Conservation (phyloP, 108 stramenopile species). For the Discostella stelligeroides region DNA sequence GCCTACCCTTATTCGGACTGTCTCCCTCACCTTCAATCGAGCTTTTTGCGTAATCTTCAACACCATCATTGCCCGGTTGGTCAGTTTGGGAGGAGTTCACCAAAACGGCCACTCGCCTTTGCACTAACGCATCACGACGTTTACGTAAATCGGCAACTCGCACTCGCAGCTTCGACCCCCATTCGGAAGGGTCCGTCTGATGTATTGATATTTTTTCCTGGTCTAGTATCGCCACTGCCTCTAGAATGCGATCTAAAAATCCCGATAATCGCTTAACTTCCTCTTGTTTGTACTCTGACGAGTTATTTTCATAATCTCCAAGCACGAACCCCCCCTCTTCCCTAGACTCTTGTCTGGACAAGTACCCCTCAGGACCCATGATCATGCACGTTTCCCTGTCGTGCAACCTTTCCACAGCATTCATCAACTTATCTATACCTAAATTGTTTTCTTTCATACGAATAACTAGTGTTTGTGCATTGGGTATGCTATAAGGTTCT, state of each 20-base stretch:
- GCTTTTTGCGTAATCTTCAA: conserved; percentile 21
- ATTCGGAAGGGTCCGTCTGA: neutral
- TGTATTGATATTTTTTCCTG: conserved; percentile 19
- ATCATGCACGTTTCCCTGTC: conserved; percentile 43
- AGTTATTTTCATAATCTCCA: conserved; percentile 39
- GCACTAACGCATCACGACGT: conserved; percentile 21
- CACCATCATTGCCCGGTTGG: neutral
- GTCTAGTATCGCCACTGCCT: conserved; percentile 45
- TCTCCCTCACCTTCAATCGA: conserved; percentile 20
- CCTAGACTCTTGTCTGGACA: conserved; percentile 17
- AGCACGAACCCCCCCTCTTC: conserved; percentile 17
- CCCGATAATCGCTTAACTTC: conserved; percentile 24
- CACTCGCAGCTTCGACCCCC: conserved; percentile 16
- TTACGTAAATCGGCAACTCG: conserved; percentile 36
- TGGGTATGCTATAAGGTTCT: conserved; percentile 15
- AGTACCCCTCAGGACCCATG: conserved; percentile 24
- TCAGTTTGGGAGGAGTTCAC: conserved; percentile 1
- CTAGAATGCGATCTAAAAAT: conserved; percentile 43
- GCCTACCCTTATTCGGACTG: conserved; percentile 6
- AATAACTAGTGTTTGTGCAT: conserved; percentile 36
- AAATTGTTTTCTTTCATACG: conserved; percentile 43
- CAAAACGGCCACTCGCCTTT: conserved; percentile 28
- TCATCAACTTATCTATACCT: conserved; percentile 43
- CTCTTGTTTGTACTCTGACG: conserved; percentile 30
- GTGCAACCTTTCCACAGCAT: conserved; percentile 59